Conservation (phyloP, 2,329 filamentous ascomycete genomes). For the Monosporascus sp. region DNA sequence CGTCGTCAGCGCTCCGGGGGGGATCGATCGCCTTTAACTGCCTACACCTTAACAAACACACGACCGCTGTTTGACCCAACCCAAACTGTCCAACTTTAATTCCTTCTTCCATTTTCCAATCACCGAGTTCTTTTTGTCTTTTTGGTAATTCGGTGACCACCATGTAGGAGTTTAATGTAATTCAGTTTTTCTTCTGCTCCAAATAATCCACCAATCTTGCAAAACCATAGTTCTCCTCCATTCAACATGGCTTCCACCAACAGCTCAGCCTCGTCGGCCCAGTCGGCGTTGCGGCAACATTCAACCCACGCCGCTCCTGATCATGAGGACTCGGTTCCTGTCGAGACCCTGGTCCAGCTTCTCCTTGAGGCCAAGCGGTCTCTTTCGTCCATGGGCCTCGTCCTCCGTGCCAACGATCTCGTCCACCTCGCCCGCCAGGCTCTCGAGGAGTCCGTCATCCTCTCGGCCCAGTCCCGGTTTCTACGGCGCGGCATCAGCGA, state of each 20-base stretch:
- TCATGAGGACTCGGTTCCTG: conserved; percentile 38
- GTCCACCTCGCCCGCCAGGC: conserved; percentile 70
- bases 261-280: conserved; percentile 17
- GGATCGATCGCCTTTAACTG: too few species aligned
- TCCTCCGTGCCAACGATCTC: conserved; percentile 83
- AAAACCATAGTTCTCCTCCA: conserved; percentile 1
- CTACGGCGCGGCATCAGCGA: conserved; percentile 57
- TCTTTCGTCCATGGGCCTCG: conserved; percentile 74
- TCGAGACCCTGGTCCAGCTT: conserved; percentile 78
- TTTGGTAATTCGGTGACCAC: not conserved
- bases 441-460: conserved; percentile 72
- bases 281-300: conserved; percentile 14
- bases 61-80: not conserved
- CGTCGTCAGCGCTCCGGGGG: too few species aligned
- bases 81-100: not conserved
- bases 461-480: conserved; percentile 66
- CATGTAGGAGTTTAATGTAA: not conserved
- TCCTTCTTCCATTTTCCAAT: not conserved
- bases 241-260: conserved; percentile 20
- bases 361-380: conserved; percentile 85
- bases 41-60: not conserved
- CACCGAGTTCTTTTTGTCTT: not conserved
- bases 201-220: not conserved
- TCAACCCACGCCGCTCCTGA: conserved; percentile 28
- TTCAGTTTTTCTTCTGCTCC: not conserved